Evolutionary conservation across 192 early-diverging fungal genomes (phyloP).

Genomic region (Backusella mclennaniae): DNA sequence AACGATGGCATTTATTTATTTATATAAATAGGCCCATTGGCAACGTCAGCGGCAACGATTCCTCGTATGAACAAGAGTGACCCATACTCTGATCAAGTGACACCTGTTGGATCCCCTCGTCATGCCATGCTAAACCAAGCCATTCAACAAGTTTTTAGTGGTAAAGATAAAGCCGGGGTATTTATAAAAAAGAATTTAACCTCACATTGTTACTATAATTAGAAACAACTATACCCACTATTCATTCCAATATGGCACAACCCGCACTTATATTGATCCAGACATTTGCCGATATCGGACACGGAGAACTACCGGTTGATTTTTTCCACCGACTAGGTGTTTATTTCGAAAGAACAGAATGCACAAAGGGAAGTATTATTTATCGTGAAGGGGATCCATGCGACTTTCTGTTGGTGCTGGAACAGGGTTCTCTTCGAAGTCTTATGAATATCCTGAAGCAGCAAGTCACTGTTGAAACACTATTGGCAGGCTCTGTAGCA

Average conservation of each 20-base stretch:
- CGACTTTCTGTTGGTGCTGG: conserved; percentile 71
- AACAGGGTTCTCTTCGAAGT: conserved; percentile 65
- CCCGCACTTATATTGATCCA: conserved; percentile 57
- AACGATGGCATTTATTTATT: neutral
- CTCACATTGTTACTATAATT: neutral
- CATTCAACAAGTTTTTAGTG: conserved; percentile 25
- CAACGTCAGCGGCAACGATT: neutral
- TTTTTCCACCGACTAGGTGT: conserved; percentile 57
- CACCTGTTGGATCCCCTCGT: conserved; percentile 22
- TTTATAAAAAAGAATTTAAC: neutral
- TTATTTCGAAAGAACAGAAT: conserved; percentile 63
- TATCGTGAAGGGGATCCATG: conserved; percentile 64
- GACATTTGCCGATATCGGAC: conserved; percentile 60
- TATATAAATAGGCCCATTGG: conserved; percentile 2
- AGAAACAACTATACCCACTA: conserved; percentile 17
- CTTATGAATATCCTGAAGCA: conserved; percentile 1
- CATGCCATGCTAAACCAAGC: conserved; percentile 31
- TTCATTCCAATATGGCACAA: conserved; percentile 41
- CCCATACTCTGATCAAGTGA: neutral
- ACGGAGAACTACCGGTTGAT: conserved; percentile 27
- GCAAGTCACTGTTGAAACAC: conserved; percentile 63
- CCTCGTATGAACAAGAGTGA: neutral
- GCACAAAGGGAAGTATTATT: conserved; percentile 55
- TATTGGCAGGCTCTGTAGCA: conserved; percentile 88
- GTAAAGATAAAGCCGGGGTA: conserved; percentile 11